Percentiles rank a stretch among this genome's conserved stretches.
Evolutionary conservation across 805 yeast species (phyloP).

Genomic region (Yamadazyma laniorum): DNA sequence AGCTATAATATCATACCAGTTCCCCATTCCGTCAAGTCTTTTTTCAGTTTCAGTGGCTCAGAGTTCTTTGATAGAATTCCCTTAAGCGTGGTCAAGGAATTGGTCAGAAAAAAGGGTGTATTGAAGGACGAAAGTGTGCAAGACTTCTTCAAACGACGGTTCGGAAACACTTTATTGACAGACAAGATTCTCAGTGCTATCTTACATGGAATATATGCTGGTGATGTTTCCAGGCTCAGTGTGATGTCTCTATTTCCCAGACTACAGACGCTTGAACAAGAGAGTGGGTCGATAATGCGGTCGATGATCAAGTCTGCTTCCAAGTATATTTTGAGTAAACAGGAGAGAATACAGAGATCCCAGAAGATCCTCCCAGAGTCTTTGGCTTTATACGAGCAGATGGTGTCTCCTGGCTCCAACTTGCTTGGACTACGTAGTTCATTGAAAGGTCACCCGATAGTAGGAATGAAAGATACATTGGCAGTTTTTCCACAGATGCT

Average conservation of each 20-base stretch:
- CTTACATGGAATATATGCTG: constrained; percentile 85
- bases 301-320: constrained; percentile 39
- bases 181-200: constrained; percentile 74
- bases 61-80: constrained; percentile 47
- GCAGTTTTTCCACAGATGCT: constrained; percentile 50
- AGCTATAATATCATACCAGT: constrained; percentile 50
- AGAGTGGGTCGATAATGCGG: constrained; percentile 56
- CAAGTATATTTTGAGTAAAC: constrained; percentile 13
- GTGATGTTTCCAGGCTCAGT: constrained; percentile 64
- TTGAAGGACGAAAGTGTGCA: constrained; percentile 68
- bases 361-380: constrained; percentile 9
- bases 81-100: constrained; percentile 49
- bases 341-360: neutral
- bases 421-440: constrained; percentile 33
- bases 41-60: constrained; percentile 24
- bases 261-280: constrained; percentile 55
- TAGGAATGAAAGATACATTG: constrained; percentile 57
- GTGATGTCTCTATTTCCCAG: constrained; percentile 57
- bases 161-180: constrained; percentile 52
- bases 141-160: constrained; percentile 63
- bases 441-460: constrained; percentile 59
- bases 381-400: constrained; percentile 37
- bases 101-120: constrained; percentile 33
- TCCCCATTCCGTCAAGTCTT: constrained; percentile 43
- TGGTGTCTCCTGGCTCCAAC: constrained; percentile 40